Base-by-base conservation (phyloP, 108 stramenopile genomes). In the Skeletonema menzelii region DNA sequence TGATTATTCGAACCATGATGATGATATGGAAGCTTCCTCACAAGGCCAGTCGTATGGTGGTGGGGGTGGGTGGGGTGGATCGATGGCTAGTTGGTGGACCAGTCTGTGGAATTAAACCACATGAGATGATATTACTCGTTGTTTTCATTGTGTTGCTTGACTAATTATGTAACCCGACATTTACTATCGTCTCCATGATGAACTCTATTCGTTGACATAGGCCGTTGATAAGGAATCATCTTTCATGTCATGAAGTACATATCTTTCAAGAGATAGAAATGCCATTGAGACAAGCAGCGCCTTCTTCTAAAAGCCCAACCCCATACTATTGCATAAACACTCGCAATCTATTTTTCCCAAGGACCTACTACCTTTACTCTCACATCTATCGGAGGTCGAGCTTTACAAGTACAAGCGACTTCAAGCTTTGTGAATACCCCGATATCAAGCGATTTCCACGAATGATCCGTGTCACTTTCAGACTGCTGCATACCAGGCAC, bases 291-390 rank as follows among this genome's bases (percentile, higher is more conserved):
- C 30, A 31, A 4, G 4, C 30, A 30, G 30, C 30, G 4, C 30
- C 30, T 30, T 31, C 30, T 4, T 31, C 30, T 31, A 31, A 31
- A 31, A 31, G 30, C 5, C 8, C 5, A 11, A 37, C 5, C 35
- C 35, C 8, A 37, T 37, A 1, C 11, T n/a, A n/a, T n/a, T n/a
- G n/a, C n/a, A n/a, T n/a, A n/a, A n/a, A 37, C 0, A 8, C 3
- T 12, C 44, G 0, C 15, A 53, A 53, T 22, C 22, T 53, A 53
- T 22, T 53, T 22, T 53, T 24, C 57, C 85, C 84, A 87, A 13
- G 95, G 95, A 37, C 95, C 95, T 65, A 89, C 87, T 14, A 96
- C 67, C 63, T 75, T 73, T 6, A 96, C 72, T 60, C 87, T 88
- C 12, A 93, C 89, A 77, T 89, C 88, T 28, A 96, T 85, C 0